Base-by-base conservation (phyloP, 352 stramenopile genomes). In the Pythium chondricola region DNA sequence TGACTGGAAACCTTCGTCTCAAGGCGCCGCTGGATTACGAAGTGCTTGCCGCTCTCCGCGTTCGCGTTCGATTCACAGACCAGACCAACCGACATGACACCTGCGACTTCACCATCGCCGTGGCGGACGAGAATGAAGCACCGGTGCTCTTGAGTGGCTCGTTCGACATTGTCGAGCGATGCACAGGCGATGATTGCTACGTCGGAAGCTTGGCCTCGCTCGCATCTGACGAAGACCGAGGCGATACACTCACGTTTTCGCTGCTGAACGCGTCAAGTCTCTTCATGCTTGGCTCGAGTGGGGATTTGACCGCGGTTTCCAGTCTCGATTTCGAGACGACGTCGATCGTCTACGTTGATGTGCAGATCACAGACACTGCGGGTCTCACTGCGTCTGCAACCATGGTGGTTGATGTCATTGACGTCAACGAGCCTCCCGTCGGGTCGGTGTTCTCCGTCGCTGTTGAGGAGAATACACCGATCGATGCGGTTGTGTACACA, bases 111-210 rank as follows among this genome's bases (percentile, higher is more conserved):
- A 31, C n/a, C 0, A 62, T 85, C 25, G 48, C 25, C 30, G 59
- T 85, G n/a, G 33, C 50, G 0, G 63, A 85, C 38, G 62, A 54
- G 10, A 83, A 83, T 35, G 71, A 83, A 30, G 37, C 58, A 13
- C 73, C 70, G 0, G 39, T 74, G 31, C 32, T 83, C 5, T 56
- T 67, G 0, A 55, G 38, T 39, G 51, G 59, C 25, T 52, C 66
- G 16, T 85, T 85, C 48, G 62, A 71, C 18, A 69, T 81, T 14
- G 17, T 66, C 9, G 73, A 85, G 58, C 54, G 59, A n/a, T 85
- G 73, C 43, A 38, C 47, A 2, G 68, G 63, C 3, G 46, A 53
- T 25, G 54, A 74, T 37, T 85, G 73, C 36, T 65, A 71, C 11
- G 48, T 71, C 22, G 73, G 66, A n/a, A 49, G 69, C 38, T 36